Percentiles rank a stretch among this genome's conserved stretches.
These are phyloP conservation scores for Chytridium lagenaria DNA, from an alignment of 371 early-diverging fungal genomes.

Conservation along the genomic window DNA sequence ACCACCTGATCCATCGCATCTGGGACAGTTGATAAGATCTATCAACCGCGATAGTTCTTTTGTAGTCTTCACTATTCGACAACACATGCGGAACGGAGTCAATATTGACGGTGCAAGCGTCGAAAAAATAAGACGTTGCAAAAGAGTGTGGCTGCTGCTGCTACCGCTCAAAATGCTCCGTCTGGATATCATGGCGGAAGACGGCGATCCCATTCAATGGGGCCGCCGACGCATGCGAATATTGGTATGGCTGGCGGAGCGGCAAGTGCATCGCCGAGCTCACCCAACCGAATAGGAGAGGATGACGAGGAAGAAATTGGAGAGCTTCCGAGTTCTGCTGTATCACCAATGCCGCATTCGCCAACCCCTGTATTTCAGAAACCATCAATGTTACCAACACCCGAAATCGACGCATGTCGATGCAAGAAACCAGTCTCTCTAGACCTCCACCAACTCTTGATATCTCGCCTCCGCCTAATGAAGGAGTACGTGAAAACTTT, in stretches of 20 bases:
- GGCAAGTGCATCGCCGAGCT: no score
- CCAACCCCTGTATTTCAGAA: neutral
- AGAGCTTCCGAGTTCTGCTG: neutral
- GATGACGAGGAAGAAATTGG: slow-evolving; percentile 14
- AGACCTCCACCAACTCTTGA: neutral
- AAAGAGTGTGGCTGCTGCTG: neutral
- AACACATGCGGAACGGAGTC: slow-evolving; percentile 40
- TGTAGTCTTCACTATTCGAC: slow-evolving; percentile 53
- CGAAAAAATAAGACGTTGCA: slow-evolving; percentile 34
- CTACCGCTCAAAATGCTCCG: neutral
- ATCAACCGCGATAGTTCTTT: slow-evolving; percentile 47
- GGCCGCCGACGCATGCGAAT: no score
- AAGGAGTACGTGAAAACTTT: neutral
- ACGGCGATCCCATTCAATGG: slow-evolving; percentile 11
- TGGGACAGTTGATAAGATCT: slow-evolving; percentile 47
- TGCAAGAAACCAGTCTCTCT: slow-evolving; percentile 7
- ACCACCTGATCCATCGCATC: slow-evolving; percentile 25
- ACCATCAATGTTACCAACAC: neutral
- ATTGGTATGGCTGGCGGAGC: neutral
- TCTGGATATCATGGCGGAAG: neutral
- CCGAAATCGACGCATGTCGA: slow-evolving; percentile 5
- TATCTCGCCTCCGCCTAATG: neutral
- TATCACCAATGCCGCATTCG: neutral
- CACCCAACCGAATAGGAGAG: slow-evolving; percentile 7
- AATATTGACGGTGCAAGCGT: slow-evolving; percentile 34